Evolutionary conservation across 495 filamentous ascomycete species (phyloP), one percentile per base, ranked within the genome.

Genomic region (Penicillium antarcticum): DNA sequence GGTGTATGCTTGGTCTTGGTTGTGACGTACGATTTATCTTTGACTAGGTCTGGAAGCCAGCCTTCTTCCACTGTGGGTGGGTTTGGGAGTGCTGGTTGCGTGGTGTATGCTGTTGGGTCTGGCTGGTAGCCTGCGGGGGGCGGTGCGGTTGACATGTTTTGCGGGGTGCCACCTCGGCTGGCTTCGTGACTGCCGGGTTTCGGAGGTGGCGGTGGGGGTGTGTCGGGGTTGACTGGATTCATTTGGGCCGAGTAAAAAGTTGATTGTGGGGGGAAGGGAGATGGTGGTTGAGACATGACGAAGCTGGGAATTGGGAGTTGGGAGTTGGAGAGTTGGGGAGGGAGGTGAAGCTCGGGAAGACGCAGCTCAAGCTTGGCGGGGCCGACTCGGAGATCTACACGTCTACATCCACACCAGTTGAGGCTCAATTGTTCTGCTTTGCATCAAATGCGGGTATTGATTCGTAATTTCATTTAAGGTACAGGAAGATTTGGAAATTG

Each of bases 111-210:
- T 48, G 60, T 31, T 14, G 61, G 60, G 44, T 45, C 55, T 46
- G 58, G 45, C 26, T 65, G 60, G 18, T 65, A 62, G 29, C 53
- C 49, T 35, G 57, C 47, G 26, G 65, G 56, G 54, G 69, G 56
- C 2, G 59, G 36, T 36, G 70, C 61, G 41, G 61, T 48, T 36
- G 70, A 54, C 43, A 53, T 62, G 51, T 66, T 65, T 48, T 74
- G 74, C 14, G 74, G 84, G 41, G 85, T 91, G 52, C 80, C 80
- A 51, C 84, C 72, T 51, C 85, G 83, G 62, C 84, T 88, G 26
- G 79, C 72, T 53, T 89, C 85, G 54, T 86, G 85, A 62, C 78
- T 83, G 49, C 68, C 78, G 7, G 87, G 86, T 58, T 91, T 91
- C 1, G 87, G 87, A 4, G 87, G 87, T 33, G 85, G 87, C 8